Percentiles rank a stretch among this genome's conserved stretches.
phyloP scores from a whole-genome alignment of 192 early-diverging fungal species.

The Irineochytrium annulatum region DNA sequence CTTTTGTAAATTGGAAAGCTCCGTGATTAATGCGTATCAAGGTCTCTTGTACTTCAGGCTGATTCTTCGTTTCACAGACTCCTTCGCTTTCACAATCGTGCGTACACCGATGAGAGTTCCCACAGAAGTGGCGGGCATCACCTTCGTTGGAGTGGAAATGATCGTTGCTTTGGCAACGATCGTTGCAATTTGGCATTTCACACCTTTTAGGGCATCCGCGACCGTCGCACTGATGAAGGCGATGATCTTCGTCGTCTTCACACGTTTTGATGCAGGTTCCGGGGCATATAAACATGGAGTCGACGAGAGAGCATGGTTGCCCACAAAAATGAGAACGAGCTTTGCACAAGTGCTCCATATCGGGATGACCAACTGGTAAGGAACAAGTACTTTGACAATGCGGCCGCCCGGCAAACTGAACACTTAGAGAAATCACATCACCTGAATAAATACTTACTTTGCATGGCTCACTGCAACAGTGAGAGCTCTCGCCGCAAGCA shows the following conservation, averaged over 20 bases:
- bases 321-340: slow-evolving; percentile 29
- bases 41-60: slow-evolving; percentile 13
- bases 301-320: slow-evolving; percentile 26
- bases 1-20: slow-evolving; percentile 12
- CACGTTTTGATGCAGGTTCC: background rate
- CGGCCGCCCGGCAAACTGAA: background rate
- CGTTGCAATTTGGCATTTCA: background rate
- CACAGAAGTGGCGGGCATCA: slow-evolving; percentile 24
- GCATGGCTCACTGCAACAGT: background rate
- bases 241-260: background rate
- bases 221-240: background rate
- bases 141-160: slow-evolving; percentile 4
- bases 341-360: slow-evolving; percentile 22
- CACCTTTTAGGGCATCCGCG: slow-evolving; percentile 6
- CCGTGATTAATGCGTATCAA: background rate
- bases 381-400: slow-evolving; percentile 5
- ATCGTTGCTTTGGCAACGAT: background rate
- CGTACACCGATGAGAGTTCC: slow-evolving; percentile 9
- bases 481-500: background rate
- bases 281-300: background rate
- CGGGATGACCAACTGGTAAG: slow-evolving; percentile 10
- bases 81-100: slow-evolving; percentile 23
- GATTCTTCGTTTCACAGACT: slow-evolving; percentile 31
- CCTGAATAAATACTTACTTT: background rate
- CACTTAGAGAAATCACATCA: background rate